Evolutionary conservation across 495 filamentous ascomycete genomes (phyloP), one percentile per base, ranked within the genome.

Genomic region (Xylaria telfairii): DNA sequence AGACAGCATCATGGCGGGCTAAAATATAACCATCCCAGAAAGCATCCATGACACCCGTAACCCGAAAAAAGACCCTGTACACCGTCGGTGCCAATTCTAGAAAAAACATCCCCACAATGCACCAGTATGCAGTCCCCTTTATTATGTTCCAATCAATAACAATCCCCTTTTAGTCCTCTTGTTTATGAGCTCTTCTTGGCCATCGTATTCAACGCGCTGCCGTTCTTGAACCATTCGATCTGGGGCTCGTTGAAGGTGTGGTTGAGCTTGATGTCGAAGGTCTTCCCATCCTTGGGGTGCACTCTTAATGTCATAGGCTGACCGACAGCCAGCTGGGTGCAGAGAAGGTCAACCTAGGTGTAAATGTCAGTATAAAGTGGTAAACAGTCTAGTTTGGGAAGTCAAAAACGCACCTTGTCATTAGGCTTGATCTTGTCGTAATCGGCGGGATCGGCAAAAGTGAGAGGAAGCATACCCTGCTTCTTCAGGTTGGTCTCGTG

Each of bases 401-500:
- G 6, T 2, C 47, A 12, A 70, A 65, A 73, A 74, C 77, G 67
- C 64, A 86, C 80, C 83, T 91, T 95, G 88, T 97, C 96, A 37
- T 94, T 90, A 72, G 94, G 93, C 78, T 92, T 87, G 84, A 99
- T 97, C 87, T 92, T 96, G 81, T 99, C 96, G 83, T 99, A 99
- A 83, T 99, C 96, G 79, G 90, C 96, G 32, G 96, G 96, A 78
- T 98, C 90, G 65, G 89, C 80, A 85, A 99, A 99, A 74, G 94
- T 97, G 62, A 99, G 88, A 77, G 96, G 96, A 85, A 99, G 93
- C 94, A 99, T 96, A 86, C 96, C 96, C 89, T 99, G 96, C 91
- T 99, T 99, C 93, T 99, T 99, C 86, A 99, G 84, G 89, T 99
- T 99, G 86, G 96, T 99, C 87, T 99, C 96, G 89, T 99, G 96